Evolutionary conservation across 2,329 filamentous ascomycete genomes (phyloP).

Genomic region (Myotisia sp.): DNA sequence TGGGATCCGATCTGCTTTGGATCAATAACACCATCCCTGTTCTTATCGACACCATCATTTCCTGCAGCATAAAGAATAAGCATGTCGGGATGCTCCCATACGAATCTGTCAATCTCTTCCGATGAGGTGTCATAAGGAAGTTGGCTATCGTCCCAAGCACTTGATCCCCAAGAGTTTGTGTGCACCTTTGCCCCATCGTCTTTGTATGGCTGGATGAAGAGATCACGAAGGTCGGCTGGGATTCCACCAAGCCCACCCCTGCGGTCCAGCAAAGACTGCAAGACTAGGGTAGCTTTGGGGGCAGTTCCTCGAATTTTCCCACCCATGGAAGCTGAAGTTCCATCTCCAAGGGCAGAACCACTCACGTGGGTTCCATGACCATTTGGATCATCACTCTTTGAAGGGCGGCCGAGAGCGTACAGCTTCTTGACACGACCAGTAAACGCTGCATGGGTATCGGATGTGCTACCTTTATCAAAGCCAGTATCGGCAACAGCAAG

Average conservation of each 20-base stretch:
- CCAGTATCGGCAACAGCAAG: conserved; percentile 16
- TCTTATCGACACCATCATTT: conserved; percentile 12
- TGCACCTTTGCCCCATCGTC: conserved; percentile 12
- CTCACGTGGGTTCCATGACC: conserved; percentile 17
- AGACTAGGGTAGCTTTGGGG: conserved; percentile 12
- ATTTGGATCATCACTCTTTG: conserved; percentile 10
- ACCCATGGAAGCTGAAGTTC: conserved; percentile 9
- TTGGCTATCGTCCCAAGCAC: conserved; percentile 5
- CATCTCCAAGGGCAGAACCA: conserved; percentile 14
- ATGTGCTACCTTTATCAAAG: conserved; percentile 12
- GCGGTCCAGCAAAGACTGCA: conserved; percentile 14
- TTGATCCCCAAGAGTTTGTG: conserved; percentile 15
- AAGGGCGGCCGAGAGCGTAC: conserved; percentile 8
- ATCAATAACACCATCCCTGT: conserved; percentile 11
- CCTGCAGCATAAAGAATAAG: conserved; percentile 15
- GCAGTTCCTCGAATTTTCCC: conserved; percentile 13
- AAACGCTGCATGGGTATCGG: conserved; percentile 13
- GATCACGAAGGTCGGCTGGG: conserved; percentile 10
- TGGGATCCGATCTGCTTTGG: conserved; percentile 12
- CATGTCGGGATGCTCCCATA: conserved; percentile 15
- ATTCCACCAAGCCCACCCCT: conserved; percentile 11
- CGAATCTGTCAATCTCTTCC: conserved; percentile 14
- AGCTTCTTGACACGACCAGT: conserved; percentile 11
- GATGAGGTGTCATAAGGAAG: conserved; percentile 10
- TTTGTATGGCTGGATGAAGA: conserved; percentile 14